Evolutionary conservation across 805 yeast species (phyloP), one percentile per base, ranked within the genome.

Genomic region (Spathaspora hagerdaliae): DNA sequence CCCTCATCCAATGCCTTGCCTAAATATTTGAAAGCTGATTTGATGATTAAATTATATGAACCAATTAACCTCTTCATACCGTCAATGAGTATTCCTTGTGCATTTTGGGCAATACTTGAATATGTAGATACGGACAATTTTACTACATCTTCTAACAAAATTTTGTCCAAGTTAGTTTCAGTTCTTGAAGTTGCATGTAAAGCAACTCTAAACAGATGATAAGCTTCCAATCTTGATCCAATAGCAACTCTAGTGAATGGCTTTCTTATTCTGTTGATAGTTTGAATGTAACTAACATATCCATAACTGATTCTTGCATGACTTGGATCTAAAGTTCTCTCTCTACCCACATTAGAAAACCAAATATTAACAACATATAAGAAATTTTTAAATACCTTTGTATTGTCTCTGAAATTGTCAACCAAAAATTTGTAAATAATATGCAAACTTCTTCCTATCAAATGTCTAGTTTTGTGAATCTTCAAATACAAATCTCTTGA

Each of bases 291-390:
- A 38, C 77, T 77, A 44, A 84, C 70, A 55, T 77, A 81, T 0
- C 74, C 71, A 47, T 81, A 78, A 39, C 79, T 79, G 31, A 83
- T 69, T 33, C 69, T 67, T 5, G 82, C 77, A 38, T 81, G 83
- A 47, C 81, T 78, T 3, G 75, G 67, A 36, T 75, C 82, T 41
- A 82, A 74, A 0, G 83, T 63, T 10, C 85, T 68, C 52, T 87
- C 95, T 45, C 79, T 75, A 1, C 96, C 96, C 26, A 85, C 84
- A 57, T 89, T 94, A 26, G 85, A 73, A 53, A 85, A 83, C 88
- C 95, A 94, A 6, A 84, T 79, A 50, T 84, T 81, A 38, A 85
- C 59, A 3, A 84, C 82, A 55, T 80, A 78, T 31, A 89, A 64
- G 31, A 84, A 72, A 39, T 81, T 78, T 49, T 80, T 80, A 58